Percentiles rank a stretch among this genome's conserved stretches.
Conservation (phyloP, 768 basidiomycete genomes). For the Candolleomyces eurysporus region DNA sequence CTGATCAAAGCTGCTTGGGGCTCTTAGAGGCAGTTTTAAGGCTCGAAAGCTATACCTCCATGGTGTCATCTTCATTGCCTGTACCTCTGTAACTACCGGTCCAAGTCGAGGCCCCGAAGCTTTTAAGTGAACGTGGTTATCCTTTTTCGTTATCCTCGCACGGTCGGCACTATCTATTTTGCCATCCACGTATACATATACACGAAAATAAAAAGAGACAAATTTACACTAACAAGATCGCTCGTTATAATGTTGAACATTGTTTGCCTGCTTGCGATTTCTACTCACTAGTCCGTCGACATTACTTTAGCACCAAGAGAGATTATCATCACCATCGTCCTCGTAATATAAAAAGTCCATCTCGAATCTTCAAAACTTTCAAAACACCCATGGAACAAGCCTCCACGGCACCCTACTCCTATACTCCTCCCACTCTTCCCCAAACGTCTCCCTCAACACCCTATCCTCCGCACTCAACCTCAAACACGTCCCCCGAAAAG, state of each 20-base stretch:
- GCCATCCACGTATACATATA: no score
- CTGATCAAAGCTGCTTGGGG: constrained; percentile 7
- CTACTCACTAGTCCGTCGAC: no score
- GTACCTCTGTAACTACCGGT: no score
- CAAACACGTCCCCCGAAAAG: constrained; percentile 30
- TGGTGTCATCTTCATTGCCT: not conserved
- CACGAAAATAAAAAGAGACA: no score
- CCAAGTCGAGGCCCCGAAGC: no score
- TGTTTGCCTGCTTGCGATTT: no score
- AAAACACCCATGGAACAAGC: constrained; percentile 37
- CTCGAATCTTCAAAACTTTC: not conserved
- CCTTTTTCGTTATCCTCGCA: no score
- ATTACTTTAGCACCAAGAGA: not conserved
- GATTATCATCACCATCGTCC: not conserved
- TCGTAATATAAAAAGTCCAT: not conserved
- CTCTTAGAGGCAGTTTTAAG: not conserved
- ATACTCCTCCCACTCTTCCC: constrained; percentile 35
- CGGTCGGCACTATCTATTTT: no score
- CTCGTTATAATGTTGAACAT: no score
- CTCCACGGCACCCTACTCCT: constrained; percentile 33
- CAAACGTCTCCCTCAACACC: constrained; percentile 33
- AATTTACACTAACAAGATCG: no score
- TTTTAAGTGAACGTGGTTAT: no score
- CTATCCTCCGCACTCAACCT: constrained; percentile 35
- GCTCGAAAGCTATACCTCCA: not conserved